Percentiles rank a stretch among this genome's conserved stretches.
Evolutionary conservation across 768 basidiomycete species (phyloP).

Genomic region (Tulasnella sp.): DNA sequence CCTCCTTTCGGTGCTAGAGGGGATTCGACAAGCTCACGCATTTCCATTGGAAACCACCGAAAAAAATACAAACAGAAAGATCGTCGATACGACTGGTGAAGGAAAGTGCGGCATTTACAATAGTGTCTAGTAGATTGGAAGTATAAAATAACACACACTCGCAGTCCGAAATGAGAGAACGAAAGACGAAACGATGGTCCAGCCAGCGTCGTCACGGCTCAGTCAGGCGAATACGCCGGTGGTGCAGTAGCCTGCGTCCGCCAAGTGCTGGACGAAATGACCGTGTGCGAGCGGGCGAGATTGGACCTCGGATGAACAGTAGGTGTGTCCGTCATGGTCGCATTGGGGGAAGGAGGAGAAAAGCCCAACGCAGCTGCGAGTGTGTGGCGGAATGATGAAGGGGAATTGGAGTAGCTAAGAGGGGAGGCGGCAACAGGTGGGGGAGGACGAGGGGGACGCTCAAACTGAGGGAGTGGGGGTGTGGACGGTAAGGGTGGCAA

Average conservation of each 20-base stretch:
- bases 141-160: conserved; percentile 11
- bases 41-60: neutral
- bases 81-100: neutral
- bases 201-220: neutral
- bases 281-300: neutral
- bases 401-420: neutral
- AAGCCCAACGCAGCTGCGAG: neutral
- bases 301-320: conserved; percentile 5
- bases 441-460: neutral
- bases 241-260: conserved; percentile 19
- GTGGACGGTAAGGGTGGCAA: neutral
- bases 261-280: conserved; percentile 1
- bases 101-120: neutral
- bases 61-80: conserved; percentile 9
- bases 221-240: conserved; percentile 11
- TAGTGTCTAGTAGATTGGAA: neutral
- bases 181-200: neutral
- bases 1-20: neutral
- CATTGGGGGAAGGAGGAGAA: neutral
- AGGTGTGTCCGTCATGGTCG: neutral
- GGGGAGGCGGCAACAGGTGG: neutral
- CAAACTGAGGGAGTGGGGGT: neutral
- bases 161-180: neutral
- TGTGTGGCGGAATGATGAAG: conserved; percentile 2
- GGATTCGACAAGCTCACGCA: neutral